Evolutionary conservation across 768 basidiomycete genomes (phyloP), one percentile per base, ranked within the genome.

Genomic region (Amanita rubescens): DNA sequence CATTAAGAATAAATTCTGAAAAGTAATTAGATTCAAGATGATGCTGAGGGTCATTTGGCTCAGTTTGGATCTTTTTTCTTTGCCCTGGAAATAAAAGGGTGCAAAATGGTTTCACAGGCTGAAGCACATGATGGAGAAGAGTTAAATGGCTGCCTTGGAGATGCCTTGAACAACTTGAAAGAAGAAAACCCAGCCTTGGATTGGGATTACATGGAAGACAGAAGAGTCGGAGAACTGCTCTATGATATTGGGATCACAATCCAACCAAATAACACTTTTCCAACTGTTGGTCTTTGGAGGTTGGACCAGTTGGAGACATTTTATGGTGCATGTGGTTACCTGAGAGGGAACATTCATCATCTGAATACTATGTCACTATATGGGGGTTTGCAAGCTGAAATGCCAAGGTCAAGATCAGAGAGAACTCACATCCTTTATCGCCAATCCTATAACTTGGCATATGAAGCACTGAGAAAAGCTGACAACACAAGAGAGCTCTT

Each of bases 361-460:
- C 27, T 58, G 10, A 59, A 59, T 41, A 63, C 60, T 12, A 25
- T 63, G 25, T 22, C 20, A 5, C 33, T 25, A 8, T 59, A 58
- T 54, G 62, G 62, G 12, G 60, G 51, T 1, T 39, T 60, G 5
- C 62, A 63, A 48, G 56, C 60, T 22, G 58, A 59, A 25, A 57
- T 48, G 24, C 1, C 35, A 3, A 35, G 11, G 35, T 12, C 5
- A 3, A 5, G 11, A 5, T 11, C 35, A 12, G 11, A 11, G 3
- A 5, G 11, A 12, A 35, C 35, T 5, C 35, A 35, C 15, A n/a
- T 35, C 35, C 5, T 35, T 5, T 35, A 5, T 35, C 35, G 35
- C 5, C 11, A 5, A 35, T 35, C 35, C 3, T 35, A 35, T n/a
- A 35, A 35, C 15, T 11, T 35, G 5, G 35, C 35, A 35, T 35